Conservation (phyloP, 176 grass and related monocot genomes). For the Tillandsia leiboldiana region DNA sequence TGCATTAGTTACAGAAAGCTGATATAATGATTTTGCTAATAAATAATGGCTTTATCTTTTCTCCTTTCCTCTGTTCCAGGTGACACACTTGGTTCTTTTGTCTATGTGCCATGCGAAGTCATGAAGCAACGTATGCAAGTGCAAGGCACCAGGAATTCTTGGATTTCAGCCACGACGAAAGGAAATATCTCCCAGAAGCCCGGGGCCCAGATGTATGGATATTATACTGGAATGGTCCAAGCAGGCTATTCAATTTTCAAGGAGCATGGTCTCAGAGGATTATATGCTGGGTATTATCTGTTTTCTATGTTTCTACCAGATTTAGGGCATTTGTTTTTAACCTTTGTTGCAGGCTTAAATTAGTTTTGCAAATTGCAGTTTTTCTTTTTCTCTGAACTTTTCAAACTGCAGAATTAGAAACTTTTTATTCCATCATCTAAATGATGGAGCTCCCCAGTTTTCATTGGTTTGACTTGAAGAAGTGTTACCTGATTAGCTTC, state of each 20-base stretch:
- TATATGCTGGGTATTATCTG: conserved; percentile 73
- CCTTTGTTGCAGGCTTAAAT: background rate
- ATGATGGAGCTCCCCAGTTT: too few relatives aligned
- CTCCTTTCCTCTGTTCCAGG: conserved; percentile 35
- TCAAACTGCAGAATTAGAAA: too few relatives aligned
- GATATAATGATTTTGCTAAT: background rate
- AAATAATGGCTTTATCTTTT: background rate
- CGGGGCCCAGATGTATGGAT: conserved; percentile 57
- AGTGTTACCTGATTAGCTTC: too few relatives aligned
- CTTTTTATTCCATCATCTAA: too few relatives aligned
- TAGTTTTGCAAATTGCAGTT: too few relatives aligned
- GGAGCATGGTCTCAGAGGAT: conserved; percentile 66
- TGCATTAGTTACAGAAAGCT: background rate
- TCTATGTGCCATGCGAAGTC: conserved; percentile 93
- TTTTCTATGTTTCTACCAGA: background rate
- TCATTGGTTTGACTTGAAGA: background rate
- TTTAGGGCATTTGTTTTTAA: background rate
- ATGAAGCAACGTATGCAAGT: conserved; percentile 98
- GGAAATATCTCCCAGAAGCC: conserved; percentile 35
- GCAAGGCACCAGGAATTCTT: conserved; percentile 75
- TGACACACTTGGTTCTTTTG: conserved; percentile 93
- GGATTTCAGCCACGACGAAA: conserved; percentile 43
- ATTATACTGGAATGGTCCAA: conserved; percentile 91
- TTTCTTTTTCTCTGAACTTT: too few relatives aligned
- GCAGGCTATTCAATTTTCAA: conserved; percentile 77